Percentiles rank a stretch among this genome's conserved stretches.
Evolutionary conservation across 1,284 basidiomycete species (phyloP).

Genomic region (Apiotrichum akiyoshidainum): DNA sequence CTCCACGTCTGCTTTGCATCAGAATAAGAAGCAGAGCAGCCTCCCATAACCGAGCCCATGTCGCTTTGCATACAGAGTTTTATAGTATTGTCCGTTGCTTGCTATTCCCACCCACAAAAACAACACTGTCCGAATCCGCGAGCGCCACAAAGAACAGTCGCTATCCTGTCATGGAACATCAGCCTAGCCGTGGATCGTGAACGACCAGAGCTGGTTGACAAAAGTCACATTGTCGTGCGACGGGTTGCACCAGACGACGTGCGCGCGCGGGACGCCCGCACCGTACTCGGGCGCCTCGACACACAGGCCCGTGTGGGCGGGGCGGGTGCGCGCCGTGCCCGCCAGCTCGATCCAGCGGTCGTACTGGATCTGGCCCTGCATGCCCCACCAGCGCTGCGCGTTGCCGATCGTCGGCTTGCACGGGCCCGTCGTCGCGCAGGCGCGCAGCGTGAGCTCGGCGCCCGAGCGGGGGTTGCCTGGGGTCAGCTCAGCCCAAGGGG

Average conservation of each 20-base stretch:
- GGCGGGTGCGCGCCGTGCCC: not conserved
- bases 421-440: not conserved
- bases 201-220: not conserved
- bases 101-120: too few species aligned
- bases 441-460: not conserved
- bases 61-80: too few species aligned
- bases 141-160: too few species aligned
- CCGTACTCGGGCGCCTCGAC: not conserved
- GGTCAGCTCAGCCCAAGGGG: too few species aligned
- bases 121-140: too few species aligned
- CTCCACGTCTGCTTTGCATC: too few species aligned
- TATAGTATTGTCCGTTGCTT: too few species aligned
- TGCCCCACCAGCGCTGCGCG: constrained; percentile 8
- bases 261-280: too few species aligned
- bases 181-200: not conserved
- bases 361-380: not conserved
- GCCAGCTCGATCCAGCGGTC: not conserved
- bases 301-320: not conserved
- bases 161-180: too few species aligned
- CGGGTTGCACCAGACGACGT: not conserved
- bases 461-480: too few species aligned
- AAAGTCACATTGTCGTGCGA: not conserved
- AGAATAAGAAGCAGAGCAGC: too few species aligned
- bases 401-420: constrained; percentile 6
- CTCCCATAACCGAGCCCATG: too few species aligned